Conservation (phyloP, 208 protist genomes). For the Trypanosoma rangeli region DNA sequence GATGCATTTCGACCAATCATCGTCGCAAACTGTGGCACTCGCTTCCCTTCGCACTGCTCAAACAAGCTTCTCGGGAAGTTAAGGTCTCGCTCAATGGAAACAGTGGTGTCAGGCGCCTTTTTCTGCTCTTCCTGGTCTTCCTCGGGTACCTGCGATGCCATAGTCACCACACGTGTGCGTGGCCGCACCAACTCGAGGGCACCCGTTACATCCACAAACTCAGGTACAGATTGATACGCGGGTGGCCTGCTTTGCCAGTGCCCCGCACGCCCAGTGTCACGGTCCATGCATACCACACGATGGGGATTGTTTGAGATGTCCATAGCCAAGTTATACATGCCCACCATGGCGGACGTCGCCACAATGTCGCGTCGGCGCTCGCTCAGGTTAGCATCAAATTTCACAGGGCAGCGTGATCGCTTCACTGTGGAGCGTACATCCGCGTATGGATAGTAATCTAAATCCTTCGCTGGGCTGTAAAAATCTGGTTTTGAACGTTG, state of each 20-base stretch:
- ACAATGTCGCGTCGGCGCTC: slow-evolving; percentile 46
- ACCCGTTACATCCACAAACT: slow-evolving; percentile 45
- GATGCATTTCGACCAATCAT: slow-evolving; percentile 33
- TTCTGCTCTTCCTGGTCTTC: slow-evolving; percentile 3
- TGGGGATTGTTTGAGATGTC: slow-evolving; percentile 51
- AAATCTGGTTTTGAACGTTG: slow-evolving; percentile 25
- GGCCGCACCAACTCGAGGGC: slow-evolving; percentile 52
- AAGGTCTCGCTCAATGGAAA: slow-evolving; percentile 62
- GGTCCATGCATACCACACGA: slow-evolving; percentile 52
- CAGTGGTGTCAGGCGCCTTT: slow-evolving; percentile 35
- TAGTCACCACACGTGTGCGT: slow-evolving; percentile 30
- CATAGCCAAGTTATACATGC: slow-evolving; percentile 60
- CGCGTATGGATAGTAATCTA: slow-evolving; percentile 74
- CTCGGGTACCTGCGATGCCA: slow-evolving; percentile 36
- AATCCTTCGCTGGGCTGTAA: slow-evolving; percentile 60
- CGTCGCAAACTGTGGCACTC: slow-evolving; percentile 49
- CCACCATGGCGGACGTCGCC: slow-evolving; percentile 45
- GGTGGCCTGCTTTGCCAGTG: slow-evolving; percentile 54
- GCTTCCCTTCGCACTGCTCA: slow-evolving; percentile 30
- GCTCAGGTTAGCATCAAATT: slow-evolving; percentile 37
- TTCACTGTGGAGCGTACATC: slow-evolving; percentile 69
- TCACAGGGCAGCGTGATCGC: slow-evolving; percentile 40
- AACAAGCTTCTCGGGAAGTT: slow-evolving; percentile 55
- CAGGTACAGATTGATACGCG: slow-evolving; percentile 17
- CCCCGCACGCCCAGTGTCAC: slow-evolving; percentile 46